These are phyloP conservation scores for Backusella australiensis DNA, from an alignment of 192 early-diverging fungal genomes.

Conservation along the genomic window DNA sequence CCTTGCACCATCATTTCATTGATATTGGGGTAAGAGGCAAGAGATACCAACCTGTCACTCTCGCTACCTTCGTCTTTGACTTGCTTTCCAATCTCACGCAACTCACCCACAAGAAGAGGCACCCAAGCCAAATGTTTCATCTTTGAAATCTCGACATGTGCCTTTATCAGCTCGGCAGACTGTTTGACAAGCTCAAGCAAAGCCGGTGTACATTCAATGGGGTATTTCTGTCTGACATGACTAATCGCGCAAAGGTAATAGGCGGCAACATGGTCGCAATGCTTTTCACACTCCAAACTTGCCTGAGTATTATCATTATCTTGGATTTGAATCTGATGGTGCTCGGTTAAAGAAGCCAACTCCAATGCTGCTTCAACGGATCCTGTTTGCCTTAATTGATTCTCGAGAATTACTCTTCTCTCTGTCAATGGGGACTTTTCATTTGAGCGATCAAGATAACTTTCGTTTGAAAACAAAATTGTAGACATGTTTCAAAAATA, in stretches of 20 bases:
- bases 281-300: background rate
- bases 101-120: background rate
- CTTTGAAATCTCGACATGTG: conserved; percentile 5
- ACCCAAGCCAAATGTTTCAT: background rate
- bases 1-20: background rate
- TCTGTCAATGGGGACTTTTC: background rate
- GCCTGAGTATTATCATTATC: background rate
- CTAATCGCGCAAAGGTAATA: background rate
- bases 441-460: background rate
- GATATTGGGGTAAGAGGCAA: background rate
- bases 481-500: background rate
- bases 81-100: conserved; percentile 18
- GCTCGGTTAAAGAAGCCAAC: conserved; percentile 7
- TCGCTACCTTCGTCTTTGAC: conserved; percentile 19
- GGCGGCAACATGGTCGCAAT: background rate
- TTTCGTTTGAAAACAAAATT: conserved; percentile 1
- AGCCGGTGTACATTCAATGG: background rate
- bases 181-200: conserved; percentile 3
- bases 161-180: background rate
- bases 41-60: background rate
- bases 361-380: background rate
- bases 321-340: background rate
- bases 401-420: background rate
- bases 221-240: background rate
- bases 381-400: background rate